These are phyloP conservation scores for Xerocomus spinulosus DNA, from an alignment of 768 basidiomycete genomes.

Conservation along the genomic window DNA sequence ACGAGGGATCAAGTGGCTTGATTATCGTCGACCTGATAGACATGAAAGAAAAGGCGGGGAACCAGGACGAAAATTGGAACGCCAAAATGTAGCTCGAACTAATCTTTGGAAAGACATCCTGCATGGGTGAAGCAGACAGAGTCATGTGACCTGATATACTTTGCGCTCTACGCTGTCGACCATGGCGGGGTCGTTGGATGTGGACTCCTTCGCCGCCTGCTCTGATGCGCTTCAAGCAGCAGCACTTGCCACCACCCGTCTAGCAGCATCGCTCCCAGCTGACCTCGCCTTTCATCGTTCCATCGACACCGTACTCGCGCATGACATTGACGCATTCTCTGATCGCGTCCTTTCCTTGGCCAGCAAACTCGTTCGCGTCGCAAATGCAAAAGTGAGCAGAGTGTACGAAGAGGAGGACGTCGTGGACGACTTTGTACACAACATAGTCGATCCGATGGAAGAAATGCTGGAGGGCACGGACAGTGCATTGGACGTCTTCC, in stretches of 20 bases:
- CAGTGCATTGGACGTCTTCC: constrained; percentile 72
- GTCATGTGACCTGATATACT: constrained; percentile 8
- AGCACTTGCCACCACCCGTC: constrained; percentile 60
- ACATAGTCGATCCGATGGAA: constrained; percentile 83
- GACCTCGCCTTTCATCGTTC: constrained; percentile 91
- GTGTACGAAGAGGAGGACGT: constrained; percentile 75
- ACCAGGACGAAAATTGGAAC: constrained; percentile 87
- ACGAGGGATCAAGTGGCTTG: constrained; percentile 58
- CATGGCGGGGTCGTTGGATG: constrained; percentile 19
- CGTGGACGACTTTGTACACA: constrained; percentile 72
- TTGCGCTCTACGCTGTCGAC: no score
- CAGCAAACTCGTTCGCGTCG: constrained; percentile 56
- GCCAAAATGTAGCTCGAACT: constrained; percentile 52
- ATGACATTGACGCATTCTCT: constrained; percentile 67
- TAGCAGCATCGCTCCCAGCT: constrained; percentile 55
- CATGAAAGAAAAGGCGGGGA: constrained; percentile 57
- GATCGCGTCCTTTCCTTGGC: constrained; percentile 60
- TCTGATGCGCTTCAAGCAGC: constrained; percentile 54
- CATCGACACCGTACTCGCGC: constrained; percentile 66
- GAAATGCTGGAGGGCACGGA: constrained; percentile 82
- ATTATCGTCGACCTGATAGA: constrained; percentile 74
- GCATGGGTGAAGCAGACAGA: no score
- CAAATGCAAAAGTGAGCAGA: constrained; percentile 33
- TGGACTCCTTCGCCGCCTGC: constrained; percentile 45
- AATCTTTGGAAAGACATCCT: constrained; percentile 54